Percentiles rank a stretch among this genome's conserved stretches.
Evolutionary conservation across 495 filamentous ascomycete species (phyloP).

Genomic region (Trichoderma virens): DNA sequence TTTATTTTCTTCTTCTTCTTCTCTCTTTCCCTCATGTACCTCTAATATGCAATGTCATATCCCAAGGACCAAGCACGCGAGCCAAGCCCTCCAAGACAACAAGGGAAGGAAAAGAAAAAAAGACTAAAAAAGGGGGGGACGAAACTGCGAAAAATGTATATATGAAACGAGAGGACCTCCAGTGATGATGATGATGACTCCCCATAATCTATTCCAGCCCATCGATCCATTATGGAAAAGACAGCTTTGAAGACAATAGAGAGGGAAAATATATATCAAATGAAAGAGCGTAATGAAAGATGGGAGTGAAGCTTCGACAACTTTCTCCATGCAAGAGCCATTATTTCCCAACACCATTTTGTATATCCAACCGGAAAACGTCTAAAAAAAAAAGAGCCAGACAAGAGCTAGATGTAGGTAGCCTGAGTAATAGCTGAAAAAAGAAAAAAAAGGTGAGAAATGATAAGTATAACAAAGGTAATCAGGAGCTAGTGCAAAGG

Average conservation of each 20-base stretch:
- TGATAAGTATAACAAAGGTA: background rate
- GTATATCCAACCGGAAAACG: background rate
- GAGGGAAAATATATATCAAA: background rate
- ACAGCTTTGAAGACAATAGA: background rate
- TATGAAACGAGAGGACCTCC: background rate
- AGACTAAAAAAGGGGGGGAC: background rate
- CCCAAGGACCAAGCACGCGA: too few relatives aligned
- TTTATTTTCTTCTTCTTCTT: background rate
- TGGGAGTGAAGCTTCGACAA: background rate
- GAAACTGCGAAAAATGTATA: background rate
- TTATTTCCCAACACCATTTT: conserved; percentile 6
- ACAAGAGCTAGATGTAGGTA: background rate
- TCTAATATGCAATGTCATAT: background rate
- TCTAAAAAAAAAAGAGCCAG: background rate
- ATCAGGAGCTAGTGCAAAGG: background rate
- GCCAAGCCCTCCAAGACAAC: too few relatives aligned
- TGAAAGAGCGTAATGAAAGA: conserved; percentile 4
- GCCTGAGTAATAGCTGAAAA: background rate
- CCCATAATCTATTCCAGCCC: background rate
- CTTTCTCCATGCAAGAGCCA: background rate
- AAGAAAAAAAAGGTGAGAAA: background rate
- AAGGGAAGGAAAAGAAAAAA: too few relatives aligned
- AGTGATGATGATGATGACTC: background rate
- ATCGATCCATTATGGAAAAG: background rate
- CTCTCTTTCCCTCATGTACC: background rate